A percentile compares a stretch with the other conserved stretches of the same genome.
phyloP scores from a whole-genome alignment of 306 rosid genomes.

The Quercus aquifolioides region DNA sequence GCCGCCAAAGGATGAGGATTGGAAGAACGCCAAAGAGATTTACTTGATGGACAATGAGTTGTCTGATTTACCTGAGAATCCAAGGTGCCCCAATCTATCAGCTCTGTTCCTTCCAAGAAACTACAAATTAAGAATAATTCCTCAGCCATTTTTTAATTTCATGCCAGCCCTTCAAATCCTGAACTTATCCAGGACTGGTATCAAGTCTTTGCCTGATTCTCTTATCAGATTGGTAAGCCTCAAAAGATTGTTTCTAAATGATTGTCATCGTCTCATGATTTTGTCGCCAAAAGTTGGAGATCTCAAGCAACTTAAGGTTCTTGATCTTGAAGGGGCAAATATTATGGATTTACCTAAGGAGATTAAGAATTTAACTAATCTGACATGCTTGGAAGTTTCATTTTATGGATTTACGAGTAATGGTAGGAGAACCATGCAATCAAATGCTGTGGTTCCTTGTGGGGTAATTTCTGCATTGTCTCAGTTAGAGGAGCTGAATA shows the following conservation, averaged over 20 bases:
- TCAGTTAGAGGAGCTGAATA: background rate
- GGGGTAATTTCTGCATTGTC: background rate
- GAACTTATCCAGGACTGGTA: constrained; percentile 8
- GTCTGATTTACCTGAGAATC: background rate
- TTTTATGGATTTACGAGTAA: background rate
- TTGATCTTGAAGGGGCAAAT: background rate
- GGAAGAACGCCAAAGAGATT: background rate
- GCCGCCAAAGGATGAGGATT: background rate
- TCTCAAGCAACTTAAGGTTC: background rate
- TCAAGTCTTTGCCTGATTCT: background rate
- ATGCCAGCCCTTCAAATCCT: background rate
- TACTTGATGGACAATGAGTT: background rate
- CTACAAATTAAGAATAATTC: background rate
- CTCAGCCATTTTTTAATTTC: background rate
- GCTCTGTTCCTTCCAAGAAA: background rate
- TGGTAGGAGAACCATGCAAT: background rate
- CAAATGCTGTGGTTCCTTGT: background rate
- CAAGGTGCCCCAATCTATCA: background rate
- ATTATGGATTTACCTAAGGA: background rate
- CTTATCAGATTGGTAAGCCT: background rate
- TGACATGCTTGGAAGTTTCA: background rate
- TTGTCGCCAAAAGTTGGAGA: background rate
- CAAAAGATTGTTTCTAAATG: background rate
- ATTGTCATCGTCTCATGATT: background rate
- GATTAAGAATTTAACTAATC: background rate